Conservation (phyloP, 2,329 filamentous ascomycete species). For the Botrytis medusae region DNA sequence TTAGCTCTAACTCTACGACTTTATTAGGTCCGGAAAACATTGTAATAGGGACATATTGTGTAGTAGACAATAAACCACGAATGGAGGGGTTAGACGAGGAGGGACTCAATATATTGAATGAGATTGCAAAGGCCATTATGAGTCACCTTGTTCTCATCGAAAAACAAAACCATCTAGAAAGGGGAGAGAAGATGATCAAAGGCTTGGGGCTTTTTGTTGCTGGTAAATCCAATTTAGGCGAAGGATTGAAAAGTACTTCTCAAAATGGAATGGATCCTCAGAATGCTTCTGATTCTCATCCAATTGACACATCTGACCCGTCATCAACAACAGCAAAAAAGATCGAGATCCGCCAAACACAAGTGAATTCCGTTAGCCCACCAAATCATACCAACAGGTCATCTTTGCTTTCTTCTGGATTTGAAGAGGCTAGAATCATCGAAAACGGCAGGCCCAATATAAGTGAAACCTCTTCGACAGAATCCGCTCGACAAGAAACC, state of each 20-base stretch:
- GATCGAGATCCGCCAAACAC: neutral
- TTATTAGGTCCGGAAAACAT: slow-evolving; percentile 24
- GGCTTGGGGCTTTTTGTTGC: slow-evolving; percentile 55
- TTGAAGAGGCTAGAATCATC: neutral
- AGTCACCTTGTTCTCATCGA: slow-evolving; percentile 59
- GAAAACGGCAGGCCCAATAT: neutral
- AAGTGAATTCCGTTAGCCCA: neutral
- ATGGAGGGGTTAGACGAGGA: slow-evolving; percentile 47
- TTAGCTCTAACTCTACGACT: neutral
- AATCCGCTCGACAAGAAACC: slow-evolving; percentile 10
- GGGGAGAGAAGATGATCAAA: slow-evolving; percentile 52
- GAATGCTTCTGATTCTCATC: too few species aligned
- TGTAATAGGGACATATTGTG: slow-evolving; percentile 59
- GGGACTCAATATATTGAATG: slow-evolving; percentile 54
- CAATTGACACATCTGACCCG: neutral
- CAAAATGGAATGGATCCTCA: neutral
- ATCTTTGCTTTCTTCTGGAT: neutral
- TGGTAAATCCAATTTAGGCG: slow-evolving; percentile 42
- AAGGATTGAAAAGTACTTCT: slow-evolving; percentile 25
- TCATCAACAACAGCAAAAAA: neutral
- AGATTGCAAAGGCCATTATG: slow-evolving; percentile 55
- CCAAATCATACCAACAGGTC: neutral
- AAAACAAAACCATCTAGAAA: slow-evolving; percentile 50
- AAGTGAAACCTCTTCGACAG: slow-evolving; percentile 17
- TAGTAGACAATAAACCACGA: slow-evolving; percentile 57